Evolutionary conservation across 1,284 basidiomycete species (phyloP).

Genomic region (Leccinum angustisporum): DNA sequence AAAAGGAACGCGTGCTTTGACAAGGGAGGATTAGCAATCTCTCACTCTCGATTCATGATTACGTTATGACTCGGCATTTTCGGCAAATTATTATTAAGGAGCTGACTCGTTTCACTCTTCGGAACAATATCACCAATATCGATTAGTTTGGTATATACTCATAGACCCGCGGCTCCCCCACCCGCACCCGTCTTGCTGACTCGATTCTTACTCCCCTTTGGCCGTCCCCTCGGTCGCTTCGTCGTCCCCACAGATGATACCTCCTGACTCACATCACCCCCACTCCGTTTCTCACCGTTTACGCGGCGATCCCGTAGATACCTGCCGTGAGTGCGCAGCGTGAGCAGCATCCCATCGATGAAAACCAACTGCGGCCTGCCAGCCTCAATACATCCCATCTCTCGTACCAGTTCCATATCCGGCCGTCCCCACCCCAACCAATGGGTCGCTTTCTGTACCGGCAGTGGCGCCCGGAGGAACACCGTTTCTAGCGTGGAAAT

Average conservation of each 20-base stretch:
- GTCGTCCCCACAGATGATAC: conserved; percentile 20
- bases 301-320: conserved; percentile 40
- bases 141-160: background rate
- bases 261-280: conserved; percentile 28
- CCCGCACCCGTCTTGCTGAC: conserved; percentile 21
- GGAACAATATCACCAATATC: background rate
- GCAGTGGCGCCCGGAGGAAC: background rate
- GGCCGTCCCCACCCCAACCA: conserved; percentile 7
- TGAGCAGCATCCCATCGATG: conserved; percentile 23
- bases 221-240: conserved; percentile 51
- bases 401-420: conserved; percentile 3
- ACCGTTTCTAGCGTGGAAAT: conserved; percentile 14
- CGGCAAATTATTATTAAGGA: background rate
- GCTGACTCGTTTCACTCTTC: conserved; percentile 7
- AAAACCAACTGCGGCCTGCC: conserved; percentile 2
- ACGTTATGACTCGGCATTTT: conserved; percentile 13
- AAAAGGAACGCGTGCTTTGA: conserved; percentile 24
- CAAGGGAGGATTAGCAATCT: conserved; percentile 1
- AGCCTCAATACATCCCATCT: background rate
- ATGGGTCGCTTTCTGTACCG: conserved; percentile 5
- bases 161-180: background rate
- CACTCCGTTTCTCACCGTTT: conserved; percentile 35
- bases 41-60: background rate
- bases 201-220: conserved; percentile 41
- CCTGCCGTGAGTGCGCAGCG: conserved; percentile 17